phyloP scores from a whole-genome alignment of 2,329 filamentous ascomycete genomes.

The Colletotrichum acutatum region DNA sequence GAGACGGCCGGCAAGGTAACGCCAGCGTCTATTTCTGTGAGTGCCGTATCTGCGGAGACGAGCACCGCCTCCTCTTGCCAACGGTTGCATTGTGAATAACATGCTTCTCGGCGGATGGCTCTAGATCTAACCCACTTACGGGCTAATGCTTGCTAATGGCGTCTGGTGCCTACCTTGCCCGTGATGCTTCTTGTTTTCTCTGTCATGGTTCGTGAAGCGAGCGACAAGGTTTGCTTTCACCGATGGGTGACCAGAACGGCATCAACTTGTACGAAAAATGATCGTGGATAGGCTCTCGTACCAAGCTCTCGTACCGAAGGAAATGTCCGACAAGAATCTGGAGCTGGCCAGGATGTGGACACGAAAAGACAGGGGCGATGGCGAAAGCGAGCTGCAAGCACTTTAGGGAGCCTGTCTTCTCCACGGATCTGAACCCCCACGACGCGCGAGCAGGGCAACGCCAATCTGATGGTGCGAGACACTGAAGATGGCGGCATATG shows the following conservation, averaged over 20 bases:
- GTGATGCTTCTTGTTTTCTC: not conserved
- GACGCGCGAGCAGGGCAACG: constrained; percentile 1
- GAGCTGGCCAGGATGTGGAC: not conserved
- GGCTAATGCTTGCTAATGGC: not conserved
- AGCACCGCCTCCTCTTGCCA: not conserved
- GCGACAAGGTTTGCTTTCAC: not conserved
- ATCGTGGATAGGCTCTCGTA: not conserved
- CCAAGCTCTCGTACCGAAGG: not conserved
- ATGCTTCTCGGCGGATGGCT: not conserved
- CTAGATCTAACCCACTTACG: not conserved
- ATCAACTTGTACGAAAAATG: not conserved
- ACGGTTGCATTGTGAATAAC: not conserved
- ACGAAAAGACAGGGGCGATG: not conserved
- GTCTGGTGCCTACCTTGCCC: not conserved
- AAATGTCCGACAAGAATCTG: not conserved
- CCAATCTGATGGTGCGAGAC: constrained; percentile 6
- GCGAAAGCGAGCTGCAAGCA: constrained; percentile 30
- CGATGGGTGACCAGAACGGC: not conserved
- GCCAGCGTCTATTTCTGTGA: not conserved
- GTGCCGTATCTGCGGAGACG: not conserved
- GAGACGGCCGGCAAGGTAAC: not conserved
- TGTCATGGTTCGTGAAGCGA: not conserved
- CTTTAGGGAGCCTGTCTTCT: constrained; percentile 21
- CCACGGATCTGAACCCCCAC: constrained; percentile 3
- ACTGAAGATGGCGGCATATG: not conserved